Evolutionary conservation across 306 rosid genomes (phyloP).

Genomic region (Prunus armeniaca): DNA sequence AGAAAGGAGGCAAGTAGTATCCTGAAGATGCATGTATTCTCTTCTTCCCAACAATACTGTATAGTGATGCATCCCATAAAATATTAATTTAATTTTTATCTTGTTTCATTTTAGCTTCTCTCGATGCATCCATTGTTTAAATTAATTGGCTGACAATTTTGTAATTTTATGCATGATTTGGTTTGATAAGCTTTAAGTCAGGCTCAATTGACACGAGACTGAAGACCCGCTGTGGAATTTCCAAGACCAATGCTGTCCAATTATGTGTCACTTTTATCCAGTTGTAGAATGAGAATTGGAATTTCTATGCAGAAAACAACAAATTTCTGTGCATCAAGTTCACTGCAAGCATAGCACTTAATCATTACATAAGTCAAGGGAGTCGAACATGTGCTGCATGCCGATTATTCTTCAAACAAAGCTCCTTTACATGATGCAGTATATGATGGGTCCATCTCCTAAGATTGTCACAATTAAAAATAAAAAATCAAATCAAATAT

Average conservation of each 20-base stretch:
- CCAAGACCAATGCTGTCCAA: constrained; percentile 30
- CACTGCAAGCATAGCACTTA: constrained; percentile 18
- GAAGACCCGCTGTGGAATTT: constrained; percentile 17
- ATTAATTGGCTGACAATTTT: not conserved
- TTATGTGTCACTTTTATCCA: constrained; percentile 25
- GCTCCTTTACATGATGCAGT: constrained; percentile 9
- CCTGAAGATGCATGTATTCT: too few relatives aligned
- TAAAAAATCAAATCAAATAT: too few relatives aligned
- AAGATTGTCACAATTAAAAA: not conserved
- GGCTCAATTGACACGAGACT: constrained; percentile 18
- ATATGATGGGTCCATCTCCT: constrained; percentile 20
- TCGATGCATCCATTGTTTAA: not conserved
- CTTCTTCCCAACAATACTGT: too few relatives aligned
- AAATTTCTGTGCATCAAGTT: constrained; percentile 31
- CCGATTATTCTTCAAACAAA: constrained; percentile 26
- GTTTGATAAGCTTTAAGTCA: constrained; percentile 33
- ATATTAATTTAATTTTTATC: not conserved
- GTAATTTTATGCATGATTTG: not conserved
- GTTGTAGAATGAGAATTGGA: not conserved
- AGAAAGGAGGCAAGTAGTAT: too few relatives aligned
- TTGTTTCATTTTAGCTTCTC: not conserved
- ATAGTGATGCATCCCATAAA: too few relatives aligned
- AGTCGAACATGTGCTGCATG: constrained; percentile 25
- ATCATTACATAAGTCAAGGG: constrained; percentile 44
- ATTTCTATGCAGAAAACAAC: constrained; percentile 29